Evolutionary conservation across 108 stramenopile species (phyloP), one percentile per base, ranked within the genome.

Genomic region (Fragilaria crotonensis): DNA sequence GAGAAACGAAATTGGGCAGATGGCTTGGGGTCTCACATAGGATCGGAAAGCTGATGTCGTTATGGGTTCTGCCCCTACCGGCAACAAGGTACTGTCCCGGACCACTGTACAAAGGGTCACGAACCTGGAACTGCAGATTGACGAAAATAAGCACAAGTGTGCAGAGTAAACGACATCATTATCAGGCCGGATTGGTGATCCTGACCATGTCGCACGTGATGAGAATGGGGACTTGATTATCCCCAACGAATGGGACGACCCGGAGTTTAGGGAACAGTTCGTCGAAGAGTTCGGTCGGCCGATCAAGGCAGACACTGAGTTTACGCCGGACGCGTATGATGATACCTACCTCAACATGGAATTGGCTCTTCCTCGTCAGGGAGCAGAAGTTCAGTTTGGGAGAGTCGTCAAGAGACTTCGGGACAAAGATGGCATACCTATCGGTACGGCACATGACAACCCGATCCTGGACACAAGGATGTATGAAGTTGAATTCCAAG

Each of bases 301-400:
- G 52, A 66, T 71, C 29, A 36, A 56, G 18, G 75, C 76, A 44
- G 79, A 22, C 45, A 3, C 31, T 27, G 29, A 47, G 28, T 0
- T 25, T 3, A 11, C 26, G 25, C n/a, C 51, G 3, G 26, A 44
- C 5, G 48, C 21, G 14, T 22, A 52, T 25, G 50, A 50, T 19
- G 49, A 50, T 20, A 41, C 1, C 28, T 45, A 2, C 33, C 59
- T 9, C 49, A 76, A 25, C 55, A 54, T 25, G 71, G 66, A 17
- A 48, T 72, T 28, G 46, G 58, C 18, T 20, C 64, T 31, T 19
- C 49, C 49, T 19, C 49, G 49, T 5, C n/a, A 50, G 14, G 49
- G 21, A 5, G 49, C n/a, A n/a, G n/a, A n/a, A n/a, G 14, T n/a
- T 20, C 49, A 19, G 5, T n/a, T n/a, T n/a, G 49, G n/a, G 7